Base-by-base conservation (phyloP, 108 stramenopile genomes). In the Discostella stelligeroides region DNA sequence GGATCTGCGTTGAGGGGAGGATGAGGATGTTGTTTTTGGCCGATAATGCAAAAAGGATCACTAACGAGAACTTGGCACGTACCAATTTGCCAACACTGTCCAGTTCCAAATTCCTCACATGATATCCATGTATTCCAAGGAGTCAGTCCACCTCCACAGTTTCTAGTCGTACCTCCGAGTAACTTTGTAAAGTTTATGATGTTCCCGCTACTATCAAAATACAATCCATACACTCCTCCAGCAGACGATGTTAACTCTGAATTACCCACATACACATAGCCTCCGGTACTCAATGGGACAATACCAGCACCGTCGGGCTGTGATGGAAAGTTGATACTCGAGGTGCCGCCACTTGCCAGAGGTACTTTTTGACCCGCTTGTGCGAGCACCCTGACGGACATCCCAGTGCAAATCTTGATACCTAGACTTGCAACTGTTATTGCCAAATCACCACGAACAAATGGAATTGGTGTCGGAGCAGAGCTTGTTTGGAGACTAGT, bases 121-220 rank as follows among this genome's bases (percentile, higher is more conserved):
- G 82, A 71, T 0, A 87, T 73, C 72, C 74, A 88, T 14, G 88
- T 87, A 43, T 73, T 66, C 85, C 85, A 85, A 24, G 82, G 82
- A 5, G 79, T 85, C 40, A 50, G 55, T 11, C 78, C 82, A n/a
- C 82, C 82, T 0, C 60, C 75, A 29, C 79, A 80, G 49, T 76
- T 83, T 27, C 70, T 17, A 12, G 46, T 60, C 10, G 78, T 82
- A 5, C 73, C 60, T 1, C 47, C 37, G 11, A 79, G 60, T 5
- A 74, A 20, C 28, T 14, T 39, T 25, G 60, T 79, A 67, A 79
- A 82, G 25, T 79, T 67, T 29, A 58, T 4, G 27, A 75, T 28
- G 37, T 60, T 42, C 6, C 73, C 73, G 48, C 47, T 15, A 9
- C 42, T 6, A 40, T 82, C 77, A 48, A 82, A 79, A 34, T 74